These are phyloP conservation scores for Diaporthe sp. DNA, from an alignment of 2,329 filamentous ascomycete species.

Conservation along the genomic window DNA sequence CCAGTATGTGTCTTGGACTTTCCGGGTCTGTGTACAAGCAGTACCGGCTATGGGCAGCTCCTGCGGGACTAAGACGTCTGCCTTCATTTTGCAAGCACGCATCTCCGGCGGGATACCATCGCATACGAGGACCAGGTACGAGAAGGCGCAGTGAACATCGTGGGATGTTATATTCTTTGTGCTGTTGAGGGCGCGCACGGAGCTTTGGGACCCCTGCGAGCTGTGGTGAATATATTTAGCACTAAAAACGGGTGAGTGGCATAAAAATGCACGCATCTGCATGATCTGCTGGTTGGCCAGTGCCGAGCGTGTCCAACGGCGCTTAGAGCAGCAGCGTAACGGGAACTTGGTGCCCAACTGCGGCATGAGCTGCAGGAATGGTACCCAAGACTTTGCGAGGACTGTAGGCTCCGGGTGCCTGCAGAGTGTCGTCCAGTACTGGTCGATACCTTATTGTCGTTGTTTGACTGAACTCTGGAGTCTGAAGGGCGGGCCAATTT, in stretches of 20 bases:
- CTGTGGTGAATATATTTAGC: background rate
- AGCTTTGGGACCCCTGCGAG: background rate
- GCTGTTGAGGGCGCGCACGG: background rate
- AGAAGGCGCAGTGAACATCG: background rate
- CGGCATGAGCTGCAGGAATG: constrained; percentile 19
- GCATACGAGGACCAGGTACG: background rate
- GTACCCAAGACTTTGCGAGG: constrained; percentile 37
- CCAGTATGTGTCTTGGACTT: background rate
- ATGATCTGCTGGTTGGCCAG: constrained; percentile 3
- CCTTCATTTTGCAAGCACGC: background rate
- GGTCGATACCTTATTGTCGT: background rate
- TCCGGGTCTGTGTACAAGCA: background rate
- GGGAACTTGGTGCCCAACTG: constrained; percentile 47
- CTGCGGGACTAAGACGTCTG: background rate
- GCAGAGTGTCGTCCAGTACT: background rate
- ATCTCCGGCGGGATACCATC: background rate
- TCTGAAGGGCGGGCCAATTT: background rate
- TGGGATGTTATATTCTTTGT: background rate
- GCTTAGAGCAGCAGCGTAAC: constrained; percentile 31
- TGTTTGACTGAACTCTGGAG: background rate
- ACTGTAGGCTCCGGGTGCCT: background rate
- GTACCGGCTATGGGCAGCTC: background rate
- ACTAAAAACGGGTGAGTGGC: background rate
- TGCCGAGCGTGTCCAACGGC: constrained; percentile 27
- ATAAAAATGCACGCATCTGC: background rate